These are phyloP conservation scores for Whalleya microplaca DNA, from an alignment of 2,329 filamentous ascomycete genomes.

Conservation along the genomic window DNA sequence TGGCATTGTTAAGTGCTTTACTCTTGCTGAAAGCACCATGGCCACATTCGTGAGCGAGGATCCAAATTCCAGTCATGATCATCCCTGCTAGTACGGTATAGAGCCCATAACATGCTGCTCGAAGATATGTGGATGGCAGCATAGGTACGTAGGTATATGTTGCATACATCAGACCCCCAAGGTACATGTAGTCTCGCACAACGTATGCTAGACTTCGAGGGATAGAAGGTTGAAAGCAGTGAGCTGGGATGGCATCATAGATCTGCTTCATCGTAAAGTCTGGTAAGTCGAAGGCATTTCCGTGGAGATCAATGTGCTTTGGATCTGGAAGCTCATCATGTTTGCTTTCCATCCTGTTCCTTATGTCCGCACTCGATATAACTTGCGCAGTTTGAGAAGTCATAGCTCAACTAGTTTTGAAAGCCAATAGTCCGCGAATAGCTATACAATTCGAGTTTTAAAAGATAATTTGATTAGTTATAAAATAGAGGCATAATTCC, in stretches of 20 bases:
- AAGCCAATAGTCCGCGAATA: background rate
- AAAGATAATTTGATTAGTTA: background rate
- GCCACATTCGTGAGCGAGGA: conserved; percentile 1
- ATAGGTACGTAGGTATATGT: background rate
- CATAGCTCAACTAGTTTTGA: background rate
- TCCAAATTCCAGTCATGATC: background rate
- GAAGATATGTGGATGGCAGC: background rate
- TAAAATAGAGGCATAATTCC: background rate
- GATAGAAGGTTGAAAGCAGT: background rate
- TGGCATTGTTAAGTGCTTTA: background rate
- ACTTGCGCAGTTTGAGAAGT: background rate
- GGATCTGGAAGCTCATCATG: background rate
- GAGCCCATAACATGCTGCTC: background rate
- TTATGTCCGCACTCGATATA: background rate
- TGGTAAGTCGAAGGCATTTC: background rate
- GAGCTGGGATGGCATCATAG: background rate
- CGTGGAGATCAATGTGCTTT: background rate
- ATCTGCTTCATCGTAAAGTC: background rate
- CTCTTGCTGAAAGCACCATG: background rate
- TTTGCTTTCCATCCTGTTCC: background rate
- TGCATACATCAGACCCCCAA: background rate
- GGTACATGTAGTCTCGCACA: background rate
- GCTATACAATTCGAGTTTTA: background rate
- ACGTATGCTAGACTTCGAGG: background rate
- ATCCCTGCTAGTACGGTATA: background rate